Base-by-base conservation (phyloP, 2,329 filamentous ascomycete genomes). In the Truncatella angustata region DNA sequence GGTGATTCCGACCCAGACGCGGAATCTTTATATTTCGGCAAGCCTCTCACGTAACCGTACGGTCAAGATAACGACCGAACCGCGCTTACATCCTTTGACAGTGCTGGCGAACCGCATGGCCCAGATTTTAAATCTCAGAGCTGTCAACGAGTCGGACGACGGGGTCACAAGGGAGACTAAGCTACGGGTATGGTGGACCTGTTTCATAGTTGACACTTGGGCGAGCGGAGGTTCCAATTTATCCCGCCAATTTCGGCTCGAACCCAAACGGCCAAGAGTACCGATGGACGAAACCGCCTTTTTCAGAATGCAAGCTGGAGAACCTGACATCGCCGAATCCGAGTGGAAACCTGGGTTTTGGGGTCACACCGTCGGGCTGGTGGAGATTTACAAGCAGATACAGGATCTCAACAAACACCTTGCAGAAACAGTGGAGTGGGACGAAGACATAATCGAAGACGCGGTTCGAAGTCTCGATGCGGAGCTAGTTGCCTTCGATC, bases 1-100 rank as follows among this genome's bases (percentile, higher is more conserved):
- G 67, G 61, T 0, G 63, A 68, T 18, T 57, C 61, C 7, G 51
- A 65, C 14, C 54, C 64, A 2, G 64, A 68, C 49, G 60, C 60
- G 2, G 66, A 68, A 43, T 69, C 68, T 1, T 26, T 70, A 6
- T 70, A 68, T 48, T 65, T 66, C 49, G 67, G 67, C 67, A 58
- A 26, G 26, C 7, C n/a, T 32, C 11, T 32, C n/a, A n/a, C n/a
- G n/a, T n/a, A n/a, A n/a, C n/a, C 20, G 16, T 14, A 18, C 42
- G 21, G 18, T 3, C 11, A 10, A 30, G 23, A 11, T 45, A 28
- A 18, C 6, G 24, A 24, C n/a, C 5, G 26, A 23, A 18, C 26
- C 16, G 23, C 14, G 24, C 26, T 45, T 26, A 45, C 5, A 10
- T 26, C 23, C 4, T 9, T 32, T 24, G 12, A 4, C 16, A 45